Percentiles rank a stretch among this genome's conserved stretches.
These are phyloP conservation scores for Stephania yunnanensis DNA, from an alignment of 164 flowering plant species.

Conservation along the genomic window DNA sequence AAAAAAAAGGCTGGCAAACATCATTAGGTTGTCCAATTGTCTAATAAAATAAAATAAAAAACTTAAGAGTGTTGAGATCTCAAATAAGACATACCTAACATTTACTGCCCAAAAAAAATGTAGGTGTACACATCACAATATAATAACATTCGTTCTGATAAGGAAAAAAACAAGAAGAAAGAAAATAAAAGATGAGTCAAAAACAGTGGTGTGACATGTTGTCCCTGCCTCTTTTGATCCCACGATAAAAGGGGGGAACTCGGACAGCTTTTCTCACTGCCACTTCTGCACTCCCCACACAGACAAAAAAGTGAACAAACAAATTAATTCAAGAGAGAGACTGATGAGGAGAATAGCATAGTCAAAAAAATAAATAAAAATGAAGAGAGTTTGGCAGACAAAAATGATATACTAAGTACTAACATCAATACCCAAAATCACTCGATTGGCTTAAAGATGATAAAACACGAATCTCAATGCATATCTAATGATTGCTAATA, in stretches of 20 bases:
- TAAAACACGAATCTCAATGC: too few relatives aligned
- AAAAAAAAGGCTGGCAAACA: neutral
- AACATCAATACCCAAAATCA: too few relatives aligned
- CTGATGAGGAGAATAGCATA: too few relatives aligned
- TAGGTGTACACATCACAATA: neutral
- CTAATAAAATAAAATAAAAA: too few relatives aligned
- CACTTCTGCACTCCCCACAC: neutral
- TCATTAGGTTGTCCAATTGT: neutral
- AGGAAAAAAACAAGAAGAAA: neutral
- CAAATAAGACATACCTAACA: neutral
- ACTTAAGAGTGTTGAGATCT: too few relatives aligned
- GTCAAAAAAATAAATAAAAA: too few relatives aligned
- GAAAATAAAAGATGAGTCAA: neutral
- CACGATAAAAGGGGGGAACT: constrained; percentile 12
- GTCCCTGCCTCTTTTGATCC: constrained; percentile 3
- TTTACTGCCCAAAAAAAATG: neutral
- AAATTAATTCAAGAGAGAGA: too few relatives aligned
- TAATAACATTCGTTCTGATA: neutral
- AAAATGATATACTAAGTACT: too few relatives aligned
- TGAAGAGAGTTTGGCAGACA: too few relatives aligned
- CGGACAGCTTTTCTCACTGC: neutral
- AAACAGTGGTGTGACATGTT: neutral
- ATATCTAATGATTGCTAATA: too few relatives aligned
- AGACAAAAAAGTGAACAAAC: constrained; percentile 1
- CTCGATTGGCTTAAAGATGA: too few relatives aligned